A percentile compares a stretch with the other conserved stretches of the same genome.
Evolutionary conservation across 73 alveolate genomes (phyloP).

Genomic region (Diophrys appendiculata): DNA sequence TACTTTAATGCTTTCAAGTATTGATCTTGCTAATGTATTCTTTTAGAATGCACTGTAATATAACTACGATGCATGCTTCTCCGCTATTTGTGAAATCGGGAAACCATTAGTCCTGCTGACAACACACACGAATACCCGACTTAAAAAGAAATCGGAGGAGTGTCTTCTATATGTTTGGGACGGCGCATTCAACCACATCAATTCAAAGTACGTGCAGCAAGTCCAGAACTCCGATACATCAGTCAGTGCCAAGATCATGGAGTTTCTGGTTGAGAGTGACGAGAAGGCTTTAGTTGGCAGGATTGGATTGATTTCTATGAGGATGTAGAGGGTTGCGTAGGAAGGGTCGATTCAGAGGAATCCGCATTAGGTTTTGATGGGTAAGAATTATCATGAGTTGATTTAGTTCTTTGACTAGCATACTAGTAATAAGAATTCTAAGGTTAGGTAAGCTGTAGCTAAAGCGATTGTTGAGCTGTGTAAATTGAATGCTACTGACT

Average conservation of each 20-base stretch:
- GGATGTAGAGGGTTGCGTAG: slow-evolving; percentile 6
- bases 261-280: slow-evolving; percentile 10
- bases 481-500: slow-evolving; percentile 21
- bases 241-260: slow-evolving; percentile 16
- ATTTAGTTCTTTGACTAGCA: slow-evolving; percentile 32
- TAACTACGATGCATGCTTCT: too few relatives aligned
- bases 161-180: slow-evolving; percentile 22
- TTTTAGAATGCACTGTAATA: too few relatives aligned
- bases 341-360: not conserved
- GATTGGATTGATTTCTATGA: slow-evolving; percentile 24
- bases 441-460: slow-evolving; percentile 28
- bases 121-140: slow-evolving; percentile 39
- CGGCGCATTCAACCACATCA: not conserved
- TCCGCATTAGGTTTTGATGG: slow-evolving; percentile 36
- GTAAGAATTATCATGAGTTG: slow-evolving; percentile 21
- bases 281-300: slow-evolving; percentile 44
- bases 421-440: slow-evolving; percentile 31
- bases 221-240: not conserved
- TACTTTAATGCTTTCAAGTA: too few relatives aligned
- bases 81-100: too few relatives aligned
- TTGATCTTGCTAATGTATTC: too few relatives aligned
- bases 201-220: not conserved
- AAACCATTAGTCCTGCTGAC: too few relatives aligned
- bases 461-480: slow-evolving; percentile 36
- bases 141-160: slow-evolving; percentile 50